phyloP scores from a whole-genome alignment of 2,329 filamentous ascomycete species.

The Aspergillus persii region DNA sequence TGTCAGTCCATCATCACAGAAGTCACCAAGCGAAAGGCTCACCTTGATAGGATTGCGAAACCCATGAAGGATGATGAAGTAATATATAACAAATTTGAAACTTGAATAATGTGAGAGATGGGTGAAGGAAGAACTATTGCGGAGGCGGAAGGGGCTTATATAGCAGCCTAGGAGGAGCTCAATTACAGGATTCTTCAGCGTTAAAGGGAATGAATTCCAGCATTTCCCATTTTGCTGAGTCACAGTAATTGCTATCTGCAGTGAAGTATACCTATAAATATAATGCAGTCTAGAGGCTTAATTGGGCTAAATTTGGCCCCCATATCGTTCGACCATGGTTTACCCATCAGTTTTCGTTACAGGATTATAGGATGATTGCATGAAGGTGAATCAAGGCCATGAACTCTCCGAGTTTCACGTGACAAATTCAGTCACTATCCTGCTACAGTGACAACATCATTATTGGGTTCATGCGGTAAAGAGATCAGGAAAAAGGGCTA shows the following conservation, averaged over 20 bases:
- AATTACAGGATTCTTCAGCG: background rate
- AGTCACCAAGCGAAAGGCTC: no score
- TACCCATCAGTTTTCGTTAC: background rate
- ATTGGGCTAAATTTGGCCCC: background rate
- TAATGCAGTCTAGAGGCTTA: background rate
- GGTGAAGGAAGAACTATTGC: no score
- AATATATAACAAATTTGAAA: no score
- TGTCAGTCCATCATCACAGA: no score
- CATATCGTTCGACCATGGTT: background rate
- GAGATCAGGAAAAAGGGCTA: no score
- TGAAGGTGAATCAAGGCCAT: background rate
- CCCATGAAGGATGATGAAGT: no score
- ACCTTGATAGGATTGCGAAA: no score
- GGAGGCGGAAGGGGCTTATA: no score
- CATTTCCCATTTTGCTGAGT: background rate
- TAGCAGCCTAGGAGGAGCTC: background rate
- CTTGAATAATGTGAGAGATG: no score
- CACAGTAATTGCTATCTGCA: no score
- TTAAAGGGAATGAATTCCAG: background rate
- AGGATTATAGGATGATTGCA: background rate
- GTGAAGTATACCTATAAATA: background rate
- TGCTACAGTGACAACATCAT: no score
- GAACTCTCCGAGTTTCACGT: background rate
- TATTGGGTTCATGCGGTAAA: no score
- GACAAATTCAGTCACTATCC: background rate